Conservation (phyloP, 257 asterid genomes). For the Solanum arcanum region DNA sequence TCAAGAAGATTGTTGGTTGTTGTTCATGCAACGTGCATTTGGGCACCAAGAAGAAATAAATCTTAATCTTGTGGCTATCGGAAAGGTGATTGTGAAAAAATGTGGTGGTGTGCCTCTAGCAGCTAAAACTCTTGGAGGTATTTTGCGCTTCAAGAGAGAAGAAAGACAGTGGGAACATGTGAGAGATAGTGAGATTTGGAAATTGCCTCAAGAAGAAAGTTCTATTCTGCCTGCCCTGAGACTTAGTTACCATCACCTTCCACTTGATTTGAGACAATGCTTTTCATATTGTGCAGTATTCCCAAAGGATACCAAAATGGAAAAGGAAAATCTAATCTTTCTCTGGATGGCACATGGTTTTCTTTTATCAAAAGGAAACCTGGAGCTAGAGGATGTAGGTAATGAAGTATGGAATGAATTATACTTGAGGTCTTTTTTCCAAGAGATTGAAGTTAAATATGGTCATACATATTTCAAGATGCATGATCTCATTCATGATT, state of each 20-base stretch:
- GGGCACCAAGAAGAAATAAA: neutral
- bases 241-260: slow-evolving; percentile 24
- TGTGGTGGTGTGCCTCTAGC: slow-evolving; percentile 19
- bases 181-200: slow-evolving; percentile 12
- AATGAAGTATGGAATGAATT: slow-evolving; percentile 12
- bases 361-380: neutral
- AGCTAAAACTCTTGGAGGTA: slow-evolving; percentile 16
- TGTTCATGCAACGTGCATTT: slow-evolving; percentile 12
- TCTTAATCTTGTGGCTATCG: slow-evolving; percentile 3
- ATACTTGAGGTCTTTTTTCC: too few species aligned
- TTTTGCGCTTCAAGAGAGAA: slow-evolving; percentile 9
- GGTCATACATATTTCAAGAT: too few species aligned
- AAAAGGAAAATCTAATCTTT: neutral
- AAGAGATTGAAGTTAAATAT: too few species aligned
- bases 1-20: slow-evolving; percentile 11
- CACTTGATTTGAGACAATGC: slow-evolving; percentile 10
- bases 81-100: slow-evolving; percentile 15
- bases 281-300: slow-evolving; percentile 20
- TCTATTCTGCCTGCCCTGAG: slow-evolving; percentile 9
- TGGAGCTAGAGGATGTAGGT: slow-evolving; percentile 7
- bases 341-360: slow-evolving; percentile 19
- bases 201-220: slow-evolving; percentile 4
- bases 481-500: too few species aligned
- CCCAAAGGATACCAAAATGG: neutral
- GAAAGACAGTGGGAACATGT: slow-evolving; percentile 17